Percentiles rank a stretch among this genome's conserved stretches.
Evolutionary conservation across 495 filamentous ascomycete species (phyloP).

Genomic region (Xylaria longipes): DNA sequence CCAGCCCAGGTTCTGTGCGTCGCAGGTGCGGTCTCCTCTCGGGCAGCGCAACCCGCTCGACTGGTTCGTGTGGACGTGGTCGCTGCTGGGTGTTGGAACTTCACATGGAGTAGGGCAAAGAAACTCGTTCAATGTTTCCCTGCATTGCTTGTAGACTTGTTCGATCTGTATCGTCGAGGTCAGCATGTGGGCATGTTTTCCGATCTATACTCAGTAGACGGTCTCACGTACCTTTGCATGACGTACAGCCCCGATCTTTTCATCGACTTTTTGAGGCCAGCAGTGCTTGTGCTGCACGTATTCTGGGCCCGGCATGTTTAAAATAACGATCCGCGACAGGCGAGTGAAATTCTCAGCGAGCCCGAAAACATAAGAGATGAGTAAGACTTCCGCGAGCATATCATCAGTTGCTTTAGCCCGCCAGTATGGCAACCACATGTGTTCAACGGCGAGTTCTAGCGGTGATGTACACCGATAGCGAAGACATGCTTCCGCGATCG

Average conservation of each 20-base stretch:
- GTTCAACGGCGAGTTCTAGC: slow-evolving; percentile 47
- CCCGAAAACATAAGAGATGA: slow-evolving; percentile 52
- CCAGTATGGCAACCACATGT: slow-evolving; percentile 52
- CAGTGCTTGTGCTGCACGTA: slow-evolving; percentile 31
- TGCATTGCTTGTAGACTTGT: slow-evolving; percentile 20
- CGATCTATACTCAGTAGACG: not conserved
- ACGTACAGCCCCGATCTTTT: slow-evolving; percentile 43
- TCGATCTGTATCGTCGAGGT: slow-evolving; percentile 25
- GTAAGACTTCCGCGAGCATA: slow-evolving; percentile 42
- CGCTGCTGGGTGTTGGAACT: not conserved
- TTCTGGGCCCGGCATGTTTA: slow-evolving; percentile 40
- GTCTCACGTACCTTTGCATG: slow-evolving; percentile 37
- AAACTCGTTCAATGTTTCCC: slow-evolving; percentile 14
- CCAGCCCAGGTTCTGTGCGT: slow-evolving; percentile 53
- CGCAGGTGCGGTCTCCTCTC: slow-evolving; percentile 44
- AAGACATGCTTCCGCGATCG: slow-evolving; percentile 45
- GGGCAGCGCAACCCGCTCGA: slow-evolving; percentile 42
- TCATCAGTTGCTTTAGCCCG: slow-evolving; percentile 41
- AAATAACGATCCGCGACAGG: slow-evolving; percentile 46
- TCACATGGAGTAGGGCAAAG: slow-evolving; percentile 9
- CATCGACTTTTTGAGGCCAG: slow-evolving; percentile 41
- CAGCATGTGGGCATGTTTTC: slow-evolving; percentile 23
- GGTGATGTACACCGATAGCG: slow-evolving; percentile 49
- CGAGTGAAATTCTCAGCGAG: slow-evolving; percentile 42
- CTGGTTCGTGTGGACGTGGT: not conserved